Percentiles rank a stretch among this genome's conserved stretches.
Evolutionary conservation across 768 basidiomycete species (phyloP).

Genomic region (Coprinopsis cinerea): DNA sequence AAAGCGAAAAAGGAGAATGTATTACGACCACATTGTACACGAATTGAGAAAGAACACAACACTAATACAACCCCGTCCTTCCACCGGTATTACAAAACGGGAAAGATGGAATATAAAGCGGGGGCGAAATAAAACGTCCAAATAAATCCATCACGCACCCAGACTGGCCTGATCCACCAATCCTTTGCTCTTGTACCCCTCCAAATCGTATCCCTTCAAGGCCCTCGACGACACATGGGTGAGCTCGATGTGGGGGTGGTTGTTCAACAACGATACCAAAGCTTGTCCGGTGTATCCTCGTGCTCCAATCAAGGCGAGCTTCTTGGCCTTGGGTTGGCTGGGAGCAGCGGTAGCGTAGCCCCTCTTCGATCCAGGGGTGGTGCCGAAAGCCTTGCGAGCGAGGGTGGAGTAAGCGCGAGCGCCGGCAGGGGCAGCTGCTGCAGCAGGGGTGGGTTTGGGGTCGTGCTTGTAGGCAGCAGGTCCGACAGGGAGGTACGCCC

Average conservation of each 20-base stretch:
- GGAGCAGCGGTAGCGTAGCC: conserved; percentile 75
- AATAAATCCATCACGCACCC: conserved; percentile 8
- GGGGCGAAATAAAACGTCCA: background rate
- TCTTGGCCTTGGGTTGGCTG: conserved; percentile 52
- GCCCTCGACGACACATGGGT: conserved; percentile 97
- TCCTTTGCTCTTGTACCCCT: conserved; percentile 66
- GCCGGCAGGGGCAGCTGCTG: conserved; percentile 34
- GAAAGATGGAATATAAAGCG: background rate
- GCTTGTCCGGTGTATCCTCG: conserved; percentile 95
- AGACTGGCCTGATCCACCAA: conserved; percentile 21
- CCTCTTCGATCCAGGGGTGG: conserved; percentile 45
- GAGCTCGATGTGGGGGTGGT: conserved; percentile 84
- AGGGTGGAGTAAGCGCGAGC: conserved; percentile 55
- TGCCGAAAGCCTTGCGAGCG: conserved; percentile 28
- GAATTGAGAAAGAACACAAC: background rate
- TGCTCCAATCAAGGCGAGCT: conserved; percentile 92
- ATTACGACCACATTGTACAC: too few relatives aligned
- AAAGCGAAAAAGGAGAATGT: background rate
- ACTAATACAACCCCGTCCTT: background rate
- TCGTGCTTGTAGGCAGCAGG: conserved; percentile 39
- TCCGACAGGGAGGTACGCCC: conserved; percentile 86
- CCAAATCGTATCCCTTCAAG: conserved; percentile 74
- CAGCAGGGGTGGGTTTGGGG: conserved; percentile 21
- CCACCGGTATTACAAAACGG: background rate
- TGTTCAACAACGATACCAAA: conserved; percentile 76